Base-by-base conservation (phyloP, 2,329 filamentous ascomycete genomes). In the Biscogniauxia sp. region DNA sequence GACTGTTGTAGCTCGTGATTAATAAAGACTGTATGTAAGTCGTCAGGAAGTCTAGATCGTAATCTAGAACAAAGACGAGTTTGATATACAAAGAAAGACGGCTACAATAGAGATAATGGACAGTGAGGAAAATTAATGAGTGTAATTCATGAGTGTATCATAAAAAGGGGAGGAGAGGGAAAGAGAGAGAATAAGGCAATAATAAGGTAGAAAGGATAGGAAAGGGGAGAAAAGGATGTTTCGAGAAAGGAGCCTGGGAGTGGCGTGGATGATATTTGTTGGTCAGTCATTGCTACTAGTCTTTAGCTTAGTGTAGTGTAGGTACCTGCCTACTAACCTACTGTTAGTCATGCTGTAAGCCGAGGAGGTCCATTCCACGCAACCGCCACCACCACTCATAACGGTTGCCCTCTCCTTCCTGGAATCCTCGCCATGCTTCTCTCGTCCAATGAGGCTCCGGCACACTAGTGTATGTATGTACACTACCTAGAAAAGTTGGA, bases 71-170 rank as follows among this genome's bases (percentile, higher is more conserved):
- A 56, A 60, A 55, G 51, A 54, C 41, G 37, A 45, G 37, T 45
- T 61, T 17, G 20, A 58, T 62, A 50, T 63, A 55, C 58, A 45
- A 45, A 50, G 37, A 61, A 57, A 52, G 57, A 60, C 53, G 49
- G 58, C 57, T 45, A n/a, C 11, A 17, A n/a, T 45, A 45, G 15
- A 45, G 17, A 11, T n/a, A 45, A 6, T n/a, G 5, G 52, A 60
- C 3, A 57, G 61, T 37, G 51, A 62, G 51, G 58, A 54, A 41
- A 23, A 60, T 57, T 53, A 66, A 63, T 20, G 58, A 65, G 54
- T 15, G 61, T 62, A 57, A 61, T 64, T 64, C 64, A 66, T 60
- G 62, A 58, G 26, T 7, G 28, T 45, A 41, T 23, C 54, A 37
- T 55, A 26, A 55, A 55, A 55, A 55, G 19, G 45, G 55, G 59